Conservation (phyloP, 345 rosid species). For the Bruguiera gymnorhiza region DNA sequence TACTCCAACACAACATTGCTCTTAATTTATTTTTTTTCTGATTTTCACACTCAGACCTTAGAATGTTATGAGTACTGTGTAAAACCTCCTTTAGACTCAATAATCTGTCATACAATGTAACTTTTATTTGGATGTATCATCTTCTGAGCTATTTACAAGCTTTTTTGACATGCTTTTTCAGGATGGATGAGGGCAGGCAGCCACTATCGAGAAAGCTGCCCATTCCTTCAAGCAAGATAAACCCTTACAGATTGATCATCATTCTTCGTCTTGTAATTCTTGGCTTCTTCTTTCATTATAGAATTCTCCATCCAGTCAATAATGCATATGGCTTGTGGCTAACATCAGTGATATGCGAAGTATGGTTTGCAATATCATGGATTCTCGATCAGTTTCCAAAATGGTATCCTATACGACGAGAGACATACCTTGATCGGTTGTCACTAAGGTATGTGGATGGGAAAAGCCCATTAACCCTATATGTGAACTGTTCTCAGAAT, state of each 20-base stretch:
- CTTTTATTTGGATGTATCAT: background rate
- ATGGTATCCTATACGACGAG: conserved; percentile 86
- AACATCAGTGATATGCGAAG: conserved; percentile 94
- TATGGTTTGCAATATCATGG: conserved; percentile 99
- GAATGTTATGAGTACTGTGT: background rate
- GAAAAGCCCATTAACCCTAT: background rate
- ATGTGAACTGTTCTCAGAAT: background rate
- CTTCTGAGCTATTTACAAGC: conserved; percentile 12
- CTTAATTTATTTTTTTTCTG: too few relatives aligned
- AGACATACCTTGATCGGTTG: conserved; percentile 92
- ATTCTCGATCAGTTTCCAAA: conserved; percentile 98
- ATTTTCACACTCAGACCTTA: background rate
- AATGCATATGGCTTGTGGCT: conserved; percentile 94
- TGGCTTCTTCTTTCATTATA: conserved; percentile 88
- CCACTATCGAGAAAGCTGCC: conserved; percentile 97
- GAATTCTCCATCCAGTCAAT: conserved; percentile 84
- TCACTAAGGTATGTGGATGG: conserved; percentile 64
- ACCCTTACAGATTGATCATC: conserved; percentile 83
- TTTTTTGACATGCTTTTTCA: conserved; percentile 31
- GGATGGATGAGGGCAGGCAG: conserved; percentile 99
- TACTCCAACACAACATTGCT: too few relatives aligned
- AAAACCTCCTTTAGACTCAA: background rate
- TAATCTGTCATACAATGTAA: background rate
- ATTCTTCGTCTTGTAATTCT: conserved; percentile 82
- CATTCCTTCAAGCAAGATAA: conserved; percentile 91